Conservation (phyloP, 2,329 filamentous ascomycete genomes). For the Scleromitrula shiraiana region DNA sequence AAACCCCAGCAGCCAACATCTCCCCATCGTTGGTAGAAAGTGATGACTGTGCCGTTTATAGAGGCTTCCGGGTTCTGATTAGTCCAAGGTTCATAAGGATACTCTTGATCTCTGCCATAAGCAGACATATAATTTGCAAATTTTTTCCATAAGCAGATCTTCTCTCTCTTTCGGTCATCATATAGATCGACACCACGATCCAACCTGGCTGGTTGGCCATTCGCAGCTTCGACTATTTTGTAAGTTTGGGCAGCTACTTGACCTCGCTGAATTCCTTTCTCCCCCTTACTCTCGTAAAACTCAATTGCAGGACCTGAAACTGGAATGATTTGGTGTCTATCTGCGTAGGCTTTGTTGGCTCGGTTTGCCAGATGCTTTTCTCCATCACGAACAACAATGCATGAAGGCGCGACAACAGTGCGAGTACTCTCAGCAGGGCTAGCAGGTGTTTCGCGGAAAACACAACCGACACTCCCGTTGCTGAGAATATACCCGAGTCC, state of each 20-base stretch:
- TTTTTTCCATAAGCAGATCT: constrained; percentile 63
- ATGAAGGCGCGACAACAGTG: constrained; percentile 57
- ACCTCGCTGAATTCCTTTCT: constrained; percentile 54
- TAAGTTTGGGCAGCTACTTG: constrained; percentile 57
- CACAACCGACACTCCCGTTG: constrained; percentile 71
- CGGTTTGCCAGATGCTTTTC: constrained; percentile 61
- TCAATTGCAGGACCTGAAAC: constrained; percentile 55
- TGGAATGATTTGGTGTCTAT: constrained; percentile 55
- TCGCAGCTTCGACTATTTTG: constrained; percentile 44
- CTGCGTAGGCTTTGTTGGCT: constrained; percentile 45
- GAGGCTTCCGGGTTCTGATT: not conserved
- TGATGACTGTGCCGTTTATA: constrained; percentile 49
- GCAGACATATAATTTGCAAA: constrained; percentile 68
- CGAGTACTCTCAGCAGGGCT: constrained; percentile 38
- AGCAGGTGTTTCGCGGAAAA: constrained; percentile 45
- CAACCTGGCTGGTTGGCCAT: constrained; percentile 54
- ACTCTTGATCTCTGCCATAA: constrained; percentile 63
- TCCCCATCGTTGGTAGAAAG: constrained; percentile 74
- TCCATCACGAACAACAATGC: constrained; percentile 63
- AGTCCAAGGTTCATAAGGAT: constrained; percentile 39
- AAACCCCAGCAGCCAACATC: constrained; percentile 79
- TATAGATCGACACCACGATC: constrained; percentile 55
- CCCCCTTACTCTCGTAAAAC: constrained; percentile 66
- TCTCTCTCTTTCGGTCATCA: constrained; percentile 57
- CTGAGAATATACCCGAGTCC: constrained; percentile 78